Conservation (phyloP, 768 basidiomycete species). For the Hygrocybe coccinea region DNA sequence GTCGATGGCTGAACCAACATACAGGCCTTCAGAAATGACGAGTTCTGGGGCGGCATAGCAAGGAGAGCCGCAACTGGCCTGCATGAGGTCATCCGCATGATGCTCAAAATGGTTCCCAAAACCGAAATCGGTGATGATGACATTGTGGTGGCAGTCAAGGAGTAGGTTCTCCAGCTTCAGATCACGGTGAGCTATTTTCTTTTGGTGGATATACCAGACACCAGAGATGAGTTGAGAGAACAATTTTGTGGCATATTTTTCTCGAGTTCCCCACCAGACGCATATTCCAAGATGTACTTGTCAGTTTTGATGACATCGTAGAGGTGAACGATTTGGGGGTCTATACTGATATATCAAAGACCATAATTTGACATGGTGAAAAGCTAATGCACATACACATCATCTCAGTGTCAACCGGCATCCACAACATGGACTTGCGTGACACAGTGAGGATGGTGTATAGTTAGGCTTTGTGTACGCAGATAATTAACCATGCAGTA, state of each 20-base stretch:
- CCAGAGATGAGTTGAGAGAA: slow-evolving; percentile 99
- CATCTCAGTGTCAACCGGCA: no score
- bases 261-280: slow-evolving; percentile 96
- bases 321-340: slow-evolving; percentile 86
- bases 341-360: slow-evolving; percentile 39
- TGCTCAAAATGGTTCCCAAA: slow-evolving; percentile 98
- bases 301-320: slow-evolving; percentile 99
- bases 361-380: slow-evolving; percentile 4
- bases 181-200: slow-evolving; percentile 99
- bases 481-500: no score
- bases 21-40: slow-evolving; percentile 94
- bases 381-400: no score
- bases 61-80: slow-evolving; percentile 93
- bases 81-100: slow-evolving; percentile 91
- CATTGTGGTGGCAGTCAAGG: slow-evolving; percentile 93
- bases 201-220: slow-evolving; percentile 98
- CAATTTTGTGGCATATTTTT: slow-evolving; percentile 89
- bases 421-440: no score
- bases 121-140: slow-evolving; percentile 99
- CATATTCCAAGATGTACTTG: slow-evolving; percentile 98
- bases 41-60: slow-evolving; percentile 99
- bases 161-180: slow-evolving; percentile 98
- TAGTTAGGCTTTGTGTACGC: no score
- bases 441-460: no score
- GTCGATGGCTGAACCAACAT: slow-evolving; percentile 95